Conservation (phyloP, 768 basidiomycete genomes). For the Mycena kentingensis region DNA sequence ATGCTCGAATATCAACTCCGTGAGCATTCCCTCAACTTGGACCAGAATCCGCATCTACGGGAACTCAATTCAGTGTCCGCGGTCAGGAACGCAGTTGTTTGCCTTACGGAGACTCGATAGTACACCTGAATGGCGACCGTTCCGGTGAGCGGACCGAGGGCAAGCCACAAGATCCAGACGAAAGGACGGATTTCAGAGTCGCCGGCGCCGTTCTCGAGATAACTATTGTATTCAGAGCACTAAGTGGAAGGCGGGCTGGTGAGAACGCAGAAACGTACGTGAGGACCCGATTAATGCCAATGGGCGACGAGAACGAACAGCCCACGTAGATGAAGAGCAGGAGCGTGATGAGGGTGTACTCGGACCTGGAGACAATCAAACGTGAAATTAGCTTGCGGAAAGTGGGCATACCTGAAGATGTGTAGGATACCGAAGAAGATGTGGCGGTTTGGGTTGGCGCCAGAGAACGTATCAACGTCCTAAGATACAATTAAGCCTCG, state of each 20-base stretch:
- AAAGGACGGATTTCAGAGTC: constrained; percentile 47
- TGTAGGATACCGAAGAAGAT: constrained; percentile 22
- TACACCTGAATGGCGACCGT: constrained; percentile 45
- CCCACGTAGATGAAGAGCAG: constrained; percentile 15
- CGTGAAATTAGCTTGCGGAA: neutral
- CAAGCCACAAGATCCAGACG: constrained; percentile 48
- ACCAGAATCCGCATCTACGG: constrained; percentile 23
- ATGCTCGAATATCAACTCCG: constrained; percentile 30
- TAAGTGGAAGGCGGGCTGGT: constrained; percentile 3
- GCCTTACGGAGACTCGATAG: constrained; percentile 26
- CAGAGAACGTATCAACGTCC: constrained; percentile 23
- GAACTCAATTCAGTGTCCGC: neutral
- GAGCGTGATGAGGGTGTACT: constrained; percentile 10
- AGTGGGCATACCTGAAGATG: constrained; percentile 14
- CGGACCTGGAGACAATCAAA: constrained; percentile 1
- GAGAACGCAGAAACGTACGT: constrained; percentile 6
- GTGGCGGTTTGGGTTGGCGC: constrained; percentile 6
- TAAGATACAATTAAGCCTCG: neutral
- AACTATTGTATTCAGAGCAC: constrained; percentile 16
- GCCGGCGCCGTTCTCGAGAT: constrained; percentile 46
- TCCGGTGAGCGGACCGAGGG: constrained; percentile 38
- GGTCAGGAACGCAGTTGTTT: neutral
- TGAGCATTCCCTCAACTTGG: constrained; percentile 26
- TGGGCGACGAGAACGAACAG: constrained; percentile 18
- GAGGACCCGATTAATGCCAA: constrained; percentile 19